Conservation (phyloP, 129 eudicot species). For the Helianthus tuberosus region DNA sequence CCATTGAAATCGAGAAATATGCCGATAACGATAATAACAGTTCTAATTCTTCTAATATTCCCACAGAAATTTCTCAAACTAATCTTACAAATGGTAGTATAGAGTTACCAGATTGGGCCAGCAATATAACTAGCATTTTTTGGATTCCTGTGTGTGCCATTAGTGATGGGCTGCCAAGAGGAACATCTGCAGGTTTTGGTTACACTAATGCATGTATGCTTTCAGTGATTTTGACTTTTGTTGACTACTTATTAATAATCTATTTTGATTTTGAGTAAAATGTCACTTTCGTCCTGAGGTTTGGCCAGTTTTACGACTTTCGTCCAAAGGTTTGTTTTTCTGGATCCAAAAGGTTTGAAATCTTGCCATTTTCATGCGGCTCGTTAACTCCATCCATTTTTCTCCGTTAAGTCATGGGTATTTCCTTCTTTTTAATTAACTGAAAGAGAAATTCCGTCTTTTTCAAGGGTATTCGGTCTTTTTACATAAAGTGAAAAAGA, state of each 20-base stretch:
- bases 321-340: no score
- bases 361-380: no score
- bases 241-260: constrained; percentile 11
- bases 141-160: constrained; percentile 87
- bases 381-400: no score
- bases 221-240: background rate
- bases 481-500: no score
- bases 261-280: background rate
- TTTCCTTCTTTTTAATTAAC: no score
- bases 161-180: constrained; percentile 66
- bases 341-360: no score
- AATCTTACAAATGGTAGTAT: constrained; percentile 65
- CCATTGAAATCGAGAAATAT: constrained; percentile 72
- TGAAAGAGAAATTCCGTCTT: no score
- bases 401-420: no score
- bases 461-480: no score
- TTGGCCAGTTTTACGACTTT: no score
- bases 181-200: constrained; percentile 66
- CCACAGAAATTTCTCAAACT: constrained; percentile 46
- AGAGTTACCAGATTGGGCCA: constrained; percentile 91
- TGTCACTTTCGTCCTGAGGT: no score
- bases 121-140: constrained; percentile 57
- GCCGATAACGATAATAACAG: constrained; percentile 28
- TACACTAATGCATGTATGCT: background rate
- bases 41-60: constrained; percentile 30